A percentile compares a stretch with the other conserved stretches of the same genome.
These are phyloP conservation scores for Phylloporus arenicola DNA, from an alignment of 768 basidiomycete genomes.

Conservation along the genomic window DNA sequence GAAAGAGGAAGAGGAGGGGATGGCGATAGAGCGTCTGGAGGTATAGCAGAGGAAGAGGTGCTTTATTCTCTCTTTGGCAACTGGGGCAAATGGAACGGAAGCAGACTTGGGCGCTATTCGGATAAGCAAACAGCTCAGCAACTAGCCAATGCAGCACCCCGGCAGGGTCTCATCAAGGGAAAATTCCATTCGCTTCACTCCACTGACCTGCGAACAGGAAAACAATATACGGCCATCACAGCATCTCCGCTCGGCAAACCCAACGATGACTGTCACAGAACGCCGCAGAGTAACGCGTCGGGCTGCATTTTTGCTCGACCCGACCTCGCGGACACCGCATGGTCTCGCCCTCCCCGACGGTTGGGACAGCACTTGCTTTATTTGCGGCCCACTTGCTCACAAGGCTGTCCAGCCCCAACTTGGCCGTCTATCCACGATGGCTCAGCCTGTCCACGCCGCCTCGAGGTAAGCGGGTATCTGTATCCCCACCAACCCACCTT, in stretches of 20 bases:
- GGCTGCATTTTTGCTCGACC: slow-evolving; percentile 6
- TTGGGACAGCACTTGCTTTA: slow-evolving; percentile 12
- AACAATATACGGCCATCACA: slow-evolving; percentile 3
- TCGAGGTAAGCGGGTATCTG: background rate
- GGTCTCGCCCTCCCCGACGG: slow-evolving; percentile 8
- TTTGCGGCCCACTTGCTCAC: slow-evolving; percentile 1
- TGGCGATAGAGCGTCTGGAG: slow-evolving; percentile 27
- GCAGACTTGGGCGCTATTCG: slow-evolving; percentile 13
- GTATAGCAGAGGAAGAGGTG: slow-evolving; percentile 17
- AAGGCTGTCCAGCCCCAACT: background rate
- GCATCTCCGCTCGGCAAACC: slow-evolving; percentile 18
- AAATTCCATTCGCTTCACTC: slow-evolving; percentile 7
- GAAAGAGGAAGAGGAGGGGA: slow-evolving; percentile 11
- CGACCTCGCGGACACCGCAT: slow-evolving; percentile 25
- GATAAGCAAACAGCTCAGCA: background rate
- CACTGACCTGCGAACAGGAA: slow-evolving; percentile 6
- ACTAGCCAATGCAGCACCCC: background rate
- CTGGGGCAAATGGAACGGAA: slow-evolving; percentile 27
- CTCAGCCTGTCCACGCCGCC: background rate
- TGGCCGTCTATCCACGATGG: background rate
- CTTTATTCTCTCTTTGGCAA: slow-evolving; percentile 36
- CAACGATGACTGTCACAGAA: slow-evolving; percentile 8
- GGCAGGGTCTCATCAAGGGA: background rate
- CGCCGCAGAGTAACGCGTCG: slow-evolving; percentile 10
- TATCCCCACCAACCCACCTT: background rate